phyloP scores from a whole-genome alignment of 2,329 filamentous ascomycete genomes.

The Pseudofabraea citricarpa region DNA sequence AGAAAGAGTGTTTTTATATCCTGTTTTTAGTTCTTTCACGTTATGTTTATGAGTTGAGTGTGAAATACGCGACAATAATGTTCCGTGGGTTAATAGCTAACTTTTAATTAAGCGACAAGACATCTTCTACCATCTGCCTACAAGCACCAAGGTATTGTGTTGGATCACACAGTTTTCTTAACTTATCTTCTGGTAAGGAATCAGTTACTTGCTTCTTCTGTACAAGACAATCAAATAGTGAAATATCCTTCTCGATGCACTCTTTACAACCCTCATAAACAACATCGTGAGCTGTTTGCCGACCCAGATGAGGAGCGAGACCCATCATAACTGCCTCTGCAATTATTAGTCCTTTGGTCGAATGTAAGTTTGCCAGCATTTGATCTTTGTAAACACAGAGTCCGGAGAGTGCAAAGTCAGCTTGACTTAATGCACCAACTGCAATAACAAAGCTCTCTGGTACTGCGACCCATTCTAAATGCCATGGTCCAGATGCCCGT shows the following conservation, averaged over 20 bases:
- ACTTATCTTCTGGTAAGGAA: constrained; percentile 37
- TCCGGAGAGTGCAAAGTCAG: constrained; percentile 46
- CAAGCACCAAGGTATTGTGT: constrained; percentile 35
- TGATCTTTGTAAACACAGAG: constrained; percentile 43
- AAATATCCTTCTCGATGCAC: constrained; percentile 38
- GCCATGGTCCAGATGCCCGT: constrained; percentile 53
- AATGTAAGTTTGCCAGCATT: constrained; percentile 46
- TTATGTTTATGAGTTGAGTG: too few species aligned
- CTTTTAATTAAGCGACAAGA: constrained; percentile 10
- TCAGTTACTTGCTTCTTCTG: constrained; percentile 34
- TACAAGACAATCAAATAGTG: constrained; percentile 38
- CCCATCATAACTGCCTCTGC: constrained; percentile 59
- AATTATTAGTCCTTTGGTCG: constrained; percentile 48
- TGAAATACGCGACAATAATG: too few species aligned
- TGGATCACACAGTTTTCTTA: constrained; percentile 51
- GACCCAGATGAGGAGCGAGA: constrained; percentile 45
- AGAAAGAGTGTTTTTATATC: too few species aligned
- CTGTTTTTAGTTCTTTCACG: too few species aligned
- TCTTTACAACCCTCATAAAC: constrained; percentile 50
- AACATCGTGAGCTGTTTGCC: constrained; percentile 49
- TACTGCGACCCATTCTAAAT: constrained; percentile 52
- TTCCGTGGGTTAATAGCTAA: too few species aligned
- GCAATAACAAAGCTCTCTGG: constrained; percentile 49
- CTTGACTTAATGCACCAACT: constrained; percentile 47
- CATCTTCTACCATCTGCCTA: constrained; percentile 26